Evolutionary conservation across 2,329 filamentous ascomycete species (phyloP).

Genomic region (Sclerotinia subarctica): DNA sequence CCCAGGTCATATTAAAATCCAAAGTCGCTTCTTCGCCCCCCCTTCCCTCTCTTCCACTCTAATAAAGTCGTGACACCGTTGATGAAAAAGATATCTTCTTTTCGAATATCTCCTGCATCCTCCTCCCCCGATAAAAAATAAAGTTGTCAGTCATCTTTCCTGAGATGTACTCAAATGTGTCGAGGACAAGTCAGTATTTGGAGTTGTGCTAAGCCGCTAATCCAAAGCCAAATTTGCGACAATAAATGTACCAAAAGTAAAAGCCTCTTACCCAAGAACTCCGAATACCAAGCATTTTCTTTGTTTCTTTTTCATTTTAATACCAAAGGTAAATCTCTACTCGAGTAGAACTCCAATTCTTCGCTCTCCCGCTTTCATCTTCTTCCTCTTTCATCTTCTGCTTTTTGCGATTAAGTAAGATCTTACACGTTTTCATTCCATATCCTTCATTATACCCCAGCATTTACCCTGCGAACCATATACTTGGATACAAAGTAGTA

Average conservation of each 20-base stretch:
- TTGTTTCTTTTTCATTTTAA: background rate
- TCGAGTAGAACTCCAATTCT: background rate
- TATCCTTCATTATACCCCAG: background rate
- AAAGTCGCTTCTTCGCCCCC: too few species aligned
- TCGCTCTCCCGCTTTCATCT: background rate
- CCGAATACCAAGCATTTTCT: slow-evolving; percentile 7
- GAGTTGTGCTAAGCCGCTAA: slow-evolving; percentile 1
- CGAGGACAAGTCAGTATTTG: background rate
- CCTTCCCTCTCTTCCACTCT: too few species aligned
- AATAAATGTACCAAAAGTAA: slow-evolving; percentile 6
- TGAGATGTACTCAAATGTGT: background rate
- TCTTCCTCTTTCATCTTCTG: too few species aligned
- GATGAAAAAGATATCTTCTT: too few species aligned
- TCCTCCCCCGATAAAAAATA: background rate
- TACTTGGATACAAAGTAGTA: background rate
- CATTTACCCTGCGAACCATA: background rate
- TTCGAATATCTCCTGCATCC: background rate
- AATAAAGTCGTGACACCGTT: too few species aligned
- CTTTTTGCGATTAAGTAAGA: background rate
- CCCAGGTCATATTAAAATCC: too few species aligned
- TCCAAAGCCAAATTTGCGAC: slow-evolving; percentile 17
- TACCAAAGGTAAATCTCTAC: too few species aligned
- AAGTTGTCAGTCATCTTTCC: background rate
- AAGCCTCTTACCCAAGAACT: background rate
- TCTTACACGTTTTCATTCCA: background rate